Evolutionary conservation across 306 rosid genomes (phyloP), one percentile per base, ranked within the genome.

Genomic region (Corylus avellana): DNA sequence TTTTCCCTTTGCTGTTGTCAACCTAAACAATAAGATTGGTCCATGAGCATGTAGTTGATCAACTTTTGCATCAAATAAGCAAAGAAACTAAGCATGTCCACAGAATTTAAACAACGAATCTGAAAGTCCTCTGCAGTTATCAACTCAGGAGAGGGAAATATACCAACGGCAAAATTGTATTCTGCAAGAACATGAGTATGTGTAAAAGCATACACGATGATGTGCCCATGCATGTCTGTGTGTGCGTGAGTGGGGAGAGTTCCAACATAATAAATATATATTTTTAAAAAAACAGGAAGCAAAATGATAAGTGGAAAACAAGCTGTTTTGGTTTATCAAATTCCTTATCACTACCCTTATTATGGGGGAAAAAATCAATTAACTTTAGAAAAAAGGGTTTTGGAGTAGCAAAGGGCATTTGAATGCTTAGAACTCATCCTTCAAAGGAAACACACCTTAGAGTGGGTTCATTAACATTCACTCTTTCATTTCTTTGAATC

Each of bases 1-100:
- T 42, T 67, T 67, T 67, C 51, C 72, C 72, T 44, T 67, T 67
- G 72, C 50, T 67, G 27, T 22, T 51, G 29, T 44, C 25, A n/a
- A 67, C 42, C 72, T 67, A 67, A 67, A 42, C 72, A 67, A 67
- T 17, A 67, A 67, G 51, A 42, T 67, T 42, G 51, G 13, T 37
- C 42, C 51, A 18, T 67, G 50, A 67, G 72, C 50, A 42, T 37
- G 50, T 1, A 17, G 51, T 42, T 42, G 29, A 67, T 17, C 4
- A 42, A 67, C 8, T 67, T 67, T 44, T 67, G 25, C 27, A 32
- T 42, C 72, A 67, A 42, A n/a, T 44, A 18, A 22, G 72, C 17
- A 42, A 11, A 42, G 44, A 8, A 67, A 17, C 47, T 64, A 64
- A 18, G 51, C 50, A 18, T 39, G 72, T n/a, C 14, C 51, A 64